Evolutionary conservation across 306 rosid species (phyloP).

Genomic region (Dryas alaskensis): DNA sequence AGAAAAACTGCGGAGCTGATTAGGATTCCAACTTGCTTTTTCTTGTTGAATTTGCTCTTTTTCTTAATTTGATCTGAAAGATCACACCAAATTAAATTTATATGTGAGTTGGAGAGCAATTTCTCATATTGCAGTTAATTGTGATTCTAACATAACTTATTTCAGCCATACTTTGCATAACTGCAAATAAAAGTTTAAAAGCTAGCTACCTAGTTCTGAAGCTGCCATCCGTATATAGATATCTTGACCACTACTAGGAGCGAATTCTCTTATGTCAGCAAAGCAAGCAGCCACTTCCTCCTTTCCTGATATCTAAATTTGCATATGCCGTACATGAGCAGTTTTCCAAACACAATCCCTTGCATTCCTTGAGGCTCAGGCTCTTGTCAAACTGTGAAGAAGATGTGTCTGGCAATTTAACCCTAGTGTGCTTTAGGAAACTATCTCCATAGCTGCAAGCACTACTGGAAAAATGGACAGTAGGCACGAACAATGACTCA

Average conservation of each 20-base stretch:
- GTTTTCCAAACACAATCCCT: conserved; percentile 23
- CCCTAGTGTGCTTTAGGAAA: conserved; percentile 20
- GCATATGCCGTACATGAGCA: conserved; percentile 53
- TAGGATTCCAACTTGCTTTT: not conserved
- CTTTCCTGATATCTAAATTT: conserved; percentile 21
- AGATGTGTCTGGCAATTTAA: conserved; percentile 29
- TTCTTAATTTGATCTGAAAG: not conserved
- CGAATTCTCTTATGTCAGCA: conserved; percentile 36
- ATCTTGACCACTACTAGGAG: not conserved
- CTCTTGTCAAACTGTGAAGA: conserved; percentile 20
- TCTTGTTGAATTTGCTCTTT: not conserved
- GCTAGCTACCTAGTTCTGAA: conserved; percentile 4
- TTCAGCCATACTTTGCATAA: not conserved
- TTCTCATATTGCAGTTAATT: not conserved
- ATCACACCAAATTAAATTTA: not conserved
- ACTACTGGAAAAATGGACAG: too few species aligned
- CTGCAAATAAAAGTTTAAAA: not conserved
- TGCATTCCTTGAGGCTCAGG: conserved; percentile 30
- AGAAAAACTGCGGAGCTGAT: not conserved
- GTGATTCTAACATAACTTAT: not conserved
- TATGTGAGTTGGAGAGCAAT: not conserved
- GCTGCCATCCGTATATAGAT: conserved; percentile 16
- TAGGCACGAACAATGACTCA: too few species aligned
- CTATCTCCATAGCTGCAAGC: conserved; percentile 30
- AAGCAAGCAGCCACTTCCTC: conserved; percentile 36